These are phyloP conservation scores for Paraglomus occultum DNA, from an alignment of 192 early-diverging fungal species.

Conservation along the genomic window DNA sequence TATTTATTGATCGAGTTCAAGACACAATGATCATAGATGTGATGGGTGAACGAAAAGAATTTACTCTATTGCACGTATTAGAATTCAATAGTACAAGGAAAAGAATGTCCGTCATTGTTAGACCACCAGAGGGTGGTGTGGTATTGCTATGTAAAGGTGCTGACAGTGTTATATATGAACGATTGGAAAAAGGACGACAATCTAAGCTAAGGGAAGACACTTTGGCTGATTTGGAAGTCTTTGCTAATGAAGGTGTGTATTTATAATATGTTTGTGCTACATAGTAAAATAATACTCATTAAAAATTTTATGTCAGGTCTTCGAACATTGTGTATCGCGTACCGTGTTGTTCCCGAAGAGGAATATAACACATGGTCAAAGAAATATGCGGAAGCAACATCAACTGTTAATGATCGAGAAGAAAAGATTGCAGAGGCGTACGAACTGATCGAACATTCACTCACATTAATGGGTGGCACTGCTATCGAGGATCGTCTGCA, in stretches of 20 bases:
- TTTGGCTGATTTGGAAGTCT: conserved; percentile 73
- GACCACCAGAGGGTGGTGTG: conserved; percentile 68
- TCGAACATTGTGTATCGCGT: conserved; percentile 87
- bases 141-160: conserved; percentile 92
- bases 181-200: conserved; percentile 68
- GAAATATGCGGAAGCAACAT: conserved; percentile 71
- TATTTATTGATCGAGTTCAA: conserved; percentile 72
- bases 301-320: conserved; percentile 44
- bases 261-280: background rate
- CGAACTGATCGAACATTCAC: conserved; percentile 74
- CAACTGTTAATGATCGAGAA: conserved; percentile 77
- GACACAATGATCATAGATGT: conserved; percentile 69
- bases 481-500: conserved; percentile 98
- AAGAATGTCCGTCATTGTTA: conserved; percentile 91
- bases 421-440: conserved; percentile 72
- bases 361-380: conserved; percentile 71
- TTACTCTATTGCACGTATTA: conserved; percentile 66
- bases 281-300: conserved; percentile 11
- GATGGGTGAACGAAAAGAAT: conserved; percentile 66
- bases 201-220: conserved; percentile 67
- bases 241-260: conserved; percentile 68
- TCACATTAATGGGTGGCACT: conserved; percentile 90
- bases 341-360: conserved; percentile 65
- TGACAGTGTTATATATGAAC: conserved; percentile 88
- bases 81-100: conserved; percentile 97